Percentiles rank a stretch among this genome's conserved stretches.
Evolutionary conservation across 352 stramenopile genomes (phyloP).

Genomic region (Pythium dissotocum): DNA sequence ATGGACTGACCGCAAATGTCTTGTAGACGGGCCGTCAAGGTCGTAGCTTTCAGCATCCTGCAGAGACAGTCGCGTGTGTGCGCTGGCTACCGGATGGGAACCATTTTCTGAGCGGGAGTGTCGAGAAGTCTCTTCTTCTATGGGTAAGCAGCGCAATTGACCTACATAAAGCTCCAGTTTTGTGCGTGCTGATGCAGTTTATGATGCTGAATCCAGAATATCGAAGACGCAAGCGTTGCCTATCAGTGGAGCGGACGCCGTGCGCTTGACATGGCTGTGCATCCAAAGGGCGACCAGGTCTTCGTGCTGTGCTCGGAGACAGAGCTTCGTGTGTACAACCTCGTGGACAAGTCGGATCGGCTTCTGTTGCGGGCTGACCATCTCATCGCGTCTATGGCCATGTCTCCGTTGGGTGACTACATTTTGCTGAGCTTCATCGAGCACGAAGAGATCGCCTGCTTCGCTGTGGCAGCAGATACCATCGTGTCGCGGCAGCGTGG

Average conservation of each 20-base stretch:
- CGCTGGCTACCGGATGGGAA: slow-evolving; percentile 58
- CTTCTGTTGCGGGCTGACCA: slow-evolving; percentile 55
- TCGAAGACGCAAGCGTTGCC: slow-evolving; percentile 39
- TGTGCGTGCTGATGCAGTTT: background rate
- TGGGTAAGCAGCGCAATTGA: slow-evolving; percentile 47
- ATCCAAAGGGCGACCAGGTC: slow-evolving; percentile 49
- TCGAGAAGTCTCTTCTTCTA: slow-evolving; percentile 72
- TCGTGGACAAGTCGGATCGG: slow-evolving; percentile 56
- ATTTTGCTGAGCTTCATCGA: slow-evolving; percentile 69
- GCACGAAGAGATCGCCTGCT: slow-evolving; percentile 54
- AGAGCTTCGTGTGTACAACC: slow-evolving; percentile 67
- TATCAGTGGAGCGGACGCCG: slow-evolving; percentile 75
- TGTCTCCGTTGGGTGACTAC: slow-evolving; percentile 47
- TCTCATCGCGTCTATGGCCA: slow-evolving; percentile 53
- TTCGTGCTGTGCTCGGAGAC: slow-evolving; percentile 58
- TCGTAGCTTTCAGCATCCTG: slow-evolving; percentile 57
- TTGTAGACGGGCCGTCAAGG: slow-evolving; percentile 48
- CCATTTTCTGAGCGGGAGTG: slow-evolving; percentile 71
- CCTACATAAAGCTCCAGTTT: too few species aligned
- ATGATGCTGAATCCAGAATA: slow-evolving; percentile 36
- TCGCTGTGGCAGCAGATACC: slow-evolving; percentile 45
- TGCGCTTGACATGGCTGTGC: slow-evolving; percentile 59
- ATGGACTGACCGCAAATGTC: background rate
- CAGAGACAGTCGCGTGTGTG: slow-evolving; percentile 46
- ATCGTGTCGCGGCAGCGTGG: slow-evolving; percentile 55